Conservation (phyloP, 2,329 filamentous ascomycete genomes). For the Aspergillus felis region DNA sequence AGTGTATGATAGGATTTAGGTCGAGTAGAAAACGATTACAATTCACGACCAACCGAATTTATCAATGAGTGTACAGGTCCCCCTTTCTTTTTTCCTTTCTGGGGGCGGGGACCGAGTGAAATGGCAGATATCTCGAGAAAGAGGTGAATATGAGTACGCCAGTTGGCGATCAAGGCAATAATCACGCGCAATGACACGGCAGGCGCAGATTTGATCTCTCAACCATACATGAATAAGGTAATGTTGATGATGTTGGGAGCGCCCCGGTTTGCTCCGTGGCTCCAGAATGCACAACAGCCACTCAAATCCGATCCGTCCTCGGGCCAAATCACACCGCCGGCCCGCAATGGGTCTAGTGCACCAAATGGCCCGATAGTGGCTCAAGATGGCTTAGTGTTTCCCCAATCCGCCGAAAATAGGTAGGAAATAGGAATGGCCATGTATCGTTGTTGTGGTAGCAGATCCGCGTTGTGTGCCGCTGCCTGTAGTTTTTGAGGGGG, state of each 20-base stretch:
- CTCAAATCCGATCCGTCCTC: slow-evolving; percentile 4
- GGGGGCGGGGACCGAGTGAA: no score
- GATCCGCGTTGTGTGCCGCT: no score
- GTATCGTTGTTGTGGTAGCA: no score
- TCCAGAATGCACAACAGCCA: slow-evolving; percentile 10
- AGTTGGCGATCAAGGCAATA: neutral
- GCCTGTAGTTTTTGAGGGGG: no score
- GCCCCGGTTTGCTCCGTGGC: slow-evolving; percentile 20
- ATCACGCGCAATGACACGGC: no score
- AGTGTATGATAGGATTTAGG: slow-evolving; percentile 39
- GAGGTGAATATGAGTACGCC: neutral
- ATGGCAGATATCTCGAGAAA: no score
- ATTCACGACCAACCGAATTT: slow-evolving; percentile 9
- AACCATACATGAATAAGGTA: neutral
- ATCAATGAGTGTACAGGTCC: neutral
- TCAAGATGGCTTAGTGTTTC: neutral
- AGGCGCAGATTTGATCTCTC: neutral
- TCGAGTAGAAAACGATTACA: slow-evolving; percentile 36
- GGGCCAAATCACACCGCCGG: slow-evolving; percentile 13
- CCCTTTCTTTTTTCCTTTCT: neutral
- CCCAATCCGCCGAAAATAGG: neutral
- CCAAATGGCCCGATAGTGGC: neutral
- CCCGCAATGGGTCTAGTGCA: slow-evolving; percentile 9
- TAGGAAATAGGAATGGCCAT: neutral
- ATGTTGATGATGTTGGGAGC: slow-evolving; percentile 12